A percentile compares a stretch with the other conserved stretches of the same genome.
Evolutionary conservation across 2,329 filamentous ascomycete species (phyloP).

Genomic region (Neofusicoccum ribis): DNA sequence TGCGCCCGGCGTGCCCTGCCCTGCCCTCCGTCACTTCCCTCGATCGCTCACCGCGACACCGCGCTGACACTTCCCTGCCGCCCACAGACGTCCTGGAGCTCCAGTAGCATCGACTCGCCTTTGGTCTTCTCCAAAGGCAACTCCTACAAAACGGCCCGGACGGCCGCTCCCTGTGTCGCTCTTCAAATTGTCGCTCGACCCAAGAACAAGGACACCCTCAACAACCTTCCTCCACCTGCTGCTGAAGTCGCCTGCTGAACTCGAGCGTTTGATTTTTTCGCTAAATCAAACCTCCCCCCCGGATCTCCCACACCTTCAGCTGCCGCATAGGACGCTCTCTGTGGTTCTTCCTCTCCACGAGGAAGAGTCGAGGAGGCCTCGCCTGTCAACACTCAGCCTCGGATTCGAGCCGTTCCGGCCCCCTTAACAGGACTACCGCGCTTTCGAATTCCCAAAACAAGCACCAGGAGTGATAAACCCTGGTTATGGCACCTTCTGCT

Average conservation of each 20-base stretch:
- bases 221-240: slow-evolving; percentile 50
- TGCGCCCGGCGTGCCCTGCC: not conserved
- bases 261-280: slow-evolving; percentile 46
- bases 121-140: slow-evolving; percentile 47
- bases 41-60: not conserved
- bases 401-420: slow-evolving; percentile 93
- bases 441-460: slow-evolving; percentile 21
- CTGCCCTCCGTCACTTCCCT: slow-evolving; percentile 8
- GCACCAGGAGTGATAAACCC: slow-evolving; percentile 38
- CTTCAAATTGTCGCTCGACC: slow-evolving; percentile 50
- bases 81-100: slow-evolving; percentile 11
- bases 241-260: slow-evolving; percentile 35
- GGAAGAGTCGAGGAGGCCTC: slow-evolving; percentile 99
- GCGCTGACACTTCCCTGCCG: not conserved
- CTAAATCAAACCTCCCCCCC: slow-evolving; percentile 47
- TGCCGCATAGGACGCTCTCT: slow-evolving; percentile 99
- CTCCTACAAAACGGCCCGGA: slow-evolving; percentile 44
- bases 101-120: slow-evolving; percentile 26
- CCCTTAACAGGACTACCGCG: slow-evolving; percentile 68
- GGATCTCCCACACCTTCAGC: slow-evolving; percentile 70
- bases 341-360: slow-evolving; percentile 98
- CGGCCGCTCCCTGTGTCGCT: slow-evolving; percentile 43
- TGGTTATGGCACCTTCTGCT: slow-evolving; percentile 73
- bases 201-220: slow-evolving; percentile 50
- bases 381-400: slow-evolving; percentile 72